Percentiles rank a stretch among this genome's conserved stretches.
Evolutionary conservation across 129 eudicot genomes (phyloP).

Genomic region (Pseudognaphalium luteoalbum): DNA sequence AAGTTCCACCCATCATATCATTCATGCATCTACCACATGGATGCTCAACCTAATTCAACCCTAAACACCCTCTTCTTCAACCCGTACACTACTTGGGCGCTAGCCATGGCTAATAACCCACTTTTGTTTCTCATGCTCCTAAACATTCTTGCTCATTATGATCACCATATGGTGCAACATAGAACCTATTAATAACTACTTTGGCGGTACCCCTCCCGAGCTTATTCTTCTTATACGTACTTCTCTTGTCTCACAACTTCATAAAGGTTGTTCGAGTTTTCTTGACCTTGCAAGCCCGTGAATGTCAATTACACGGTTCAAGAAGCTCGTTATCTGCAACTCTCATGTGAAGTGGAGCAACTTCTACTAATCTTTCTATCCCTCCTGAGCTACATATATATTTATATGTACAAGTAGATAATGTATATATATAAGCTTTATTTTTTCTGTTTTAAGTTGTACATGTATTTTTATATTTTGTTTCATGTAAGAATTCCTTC

Average conservation of each 20-base stretch:
- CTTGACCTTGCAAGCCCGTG: conserved; percentile 87
- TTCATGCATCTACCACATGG: conserved; percentile 27
- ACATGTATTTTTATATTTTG: conserved; percentile 5
- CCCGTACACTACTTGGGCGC: conserved; percentile 21
- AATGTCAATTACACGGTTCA: neutral
- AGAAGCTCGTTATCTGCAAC: conserved; percentile 13
- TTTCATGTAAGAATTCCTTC: conserved; percentile 12
- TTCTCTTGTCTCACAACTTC: conserved; percentile 29
- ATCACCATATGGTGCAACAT: conserved; percentile 1
- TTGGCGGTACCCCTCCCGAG: conserved; percentile 72
- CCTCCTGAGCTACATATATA: conserved; percentile 17
- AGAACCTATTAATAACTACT: conserved; percentile 30
- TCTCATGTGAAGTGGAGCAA: conserved; percentile 17
- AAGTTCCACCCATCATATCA: conserved; percentile 23
- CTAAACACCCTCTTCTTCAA: conserved; percentile 24
- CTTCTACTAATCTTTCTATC: neutral
- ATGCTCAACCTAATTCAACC: conserved; percentile 25
- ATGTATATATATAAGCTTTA: neutral
- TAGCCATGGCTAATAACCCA: conserved; percentile 36
- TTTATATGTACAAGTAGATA: conserved; percentile 5
- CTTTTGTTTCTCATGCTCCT: conserved; percentile 23
- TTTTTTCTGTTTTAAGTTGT: neutral
- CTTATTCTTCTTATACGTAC: conserved; percentile 51
- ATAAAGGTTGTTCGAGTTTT: conserved; percentile 46
- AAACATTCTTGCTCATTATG: conserved; percentile 15